A percentile compares a stretch with the other conserved stretches of the same genome.
Evolutionary conservation across 2,329 filamentous ascomycete species (phyloP).

Genomic region (Decorospora gaudefroyi): DNA sequence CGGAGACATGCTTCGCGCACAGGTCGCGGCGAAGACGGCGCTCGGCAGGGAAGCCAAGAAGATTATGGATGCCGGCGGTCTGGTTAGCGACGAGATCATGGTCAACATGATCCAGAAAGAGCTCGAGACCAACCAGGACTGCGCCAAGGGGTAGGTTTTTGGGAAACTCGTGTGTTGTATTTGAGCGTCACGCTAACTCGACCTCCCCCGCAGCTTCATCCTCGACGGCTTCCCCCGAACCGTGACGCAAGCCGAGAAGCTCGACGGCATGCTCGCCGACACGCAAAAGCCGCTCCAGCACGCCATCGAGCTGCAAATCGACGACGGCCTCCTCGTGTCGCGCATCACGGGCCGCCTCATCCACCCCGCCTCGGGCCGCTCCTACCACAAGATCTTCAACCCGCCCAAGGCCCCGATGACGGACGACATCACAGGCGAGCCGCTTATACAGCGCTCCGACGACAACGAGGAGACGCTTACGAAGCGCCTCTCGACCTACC

Average conservation of each 20-base stretch:
- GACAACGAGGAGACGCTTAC: slow-evolving; percentile 95
- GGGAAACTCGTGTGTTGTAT: background rate
- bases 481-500: slow-evolving; percentile 93
- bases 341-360: slow-evolving; percentile 95
- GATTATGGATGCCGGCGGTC: slow-evolving; percentile 98
- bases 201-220: slow-evolving; percentile 72
- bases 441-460: slow-evolving; percentile 91
- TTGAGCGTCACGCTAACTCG: slow-evolving; percentile 3
- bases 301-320: slow-evolving; percentile 94
- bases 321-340: slow-evolving; percentile 88
- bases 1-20: slow-evolving; percentile 97
- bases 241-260: slow-evolving; percentile 89
- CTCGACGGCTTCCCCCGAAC: slow-evolving; percentile 98
- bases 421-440: slow-evolving; percentile 96
- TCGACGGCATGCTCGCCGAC: slow-evolving; percentile 84
- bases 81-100: slow-evolving; percentile 99
- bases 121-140: slow-evolving; percentile 90
- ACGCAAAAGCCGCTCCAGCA: slow-evolving; percentile 87
- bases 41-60: slow-evolving; percentile 98
- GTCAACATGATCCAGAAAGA: slow-evolving; percentile 99
- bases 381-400: slow-evolving; percentile 99
- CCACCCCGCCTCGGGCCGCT: slow-evolving; percentile 93
- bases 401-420: slow-evolving; percentile 92
- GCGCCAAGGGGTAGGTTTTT: slow-evolving; percentile 80
- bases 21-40: slow-evolving; percentile 95